phyloP scores from a whole-genome alignment of 2,329 filamentous ascomycete species.

The Beauveria varroae region DNA sequence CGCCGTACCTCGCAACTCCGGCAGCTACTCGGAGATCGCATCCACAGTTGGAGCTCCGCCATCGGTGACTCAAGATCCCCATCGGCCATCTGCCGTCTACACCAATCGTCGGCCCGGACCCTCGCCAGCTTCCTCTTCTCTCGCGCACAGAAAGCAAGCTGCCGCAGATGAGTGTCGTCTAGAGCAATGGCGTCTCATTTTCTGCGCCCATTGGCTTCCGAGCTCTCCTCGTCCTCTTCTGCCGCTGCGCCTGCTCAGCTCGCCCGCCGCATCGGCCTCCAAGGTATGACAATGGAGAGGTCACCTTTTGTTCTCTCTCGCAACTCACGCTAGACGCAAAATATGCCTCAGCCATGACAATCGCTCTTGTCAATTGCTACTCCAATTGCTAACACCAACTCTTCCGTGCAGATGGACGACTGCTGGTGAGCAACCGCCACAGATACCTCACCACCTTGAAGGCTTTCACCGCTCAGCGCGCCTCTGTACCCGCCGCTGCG shows the following conservation, averaged over 20 bases:
- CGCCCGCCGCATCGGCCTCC: conserved; percentile 18
- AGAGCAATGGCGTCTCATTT: conserved; percentile 27
- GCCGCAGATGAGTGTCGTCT: conserved; percentile 22
- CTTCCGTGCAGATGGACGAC: conserved; percentile 14
- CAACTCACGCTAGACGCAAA: neutral
- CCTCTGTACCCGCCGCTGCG: conserved; percentile 20
- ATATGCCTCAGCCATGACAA: neutral
- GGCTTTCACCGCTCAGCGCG: conserved; percentile 18
- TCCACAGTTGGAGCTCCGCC: conserved; percentile 3
- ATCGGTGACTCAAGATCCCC: conserved; percentile 8
- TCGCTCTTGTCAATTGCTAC: neutral
- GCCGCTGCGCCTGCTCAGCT: conserved; percentile 16
- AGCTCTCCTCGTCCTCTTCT: conserved; percentile 21
- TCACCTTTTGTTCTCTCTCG: no score
- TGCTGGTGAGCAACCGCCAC: conserved; percentile 17
- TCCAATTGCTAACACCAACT: neutral
- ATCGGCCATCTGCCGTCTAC: neutral
- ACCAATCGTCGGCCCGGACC: neutral
- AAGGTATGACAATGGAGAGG: conserved; percentile 15
- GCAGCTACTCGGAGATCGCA: conserved; percentile 3
- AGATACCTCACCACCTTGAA: conserved; percentile 32
- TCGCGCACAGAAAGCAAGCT: neutral
- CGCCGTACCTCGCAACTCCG: neutral
- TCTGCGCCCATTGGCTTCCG: conserved; percentile 26
- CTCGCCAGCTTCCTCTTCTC: neutral